These are phyloP conservation scores for Trametes gibbosa DNA, from an alignment of 768 basidiomycete species.

Conservation along the genomic window DNA sequence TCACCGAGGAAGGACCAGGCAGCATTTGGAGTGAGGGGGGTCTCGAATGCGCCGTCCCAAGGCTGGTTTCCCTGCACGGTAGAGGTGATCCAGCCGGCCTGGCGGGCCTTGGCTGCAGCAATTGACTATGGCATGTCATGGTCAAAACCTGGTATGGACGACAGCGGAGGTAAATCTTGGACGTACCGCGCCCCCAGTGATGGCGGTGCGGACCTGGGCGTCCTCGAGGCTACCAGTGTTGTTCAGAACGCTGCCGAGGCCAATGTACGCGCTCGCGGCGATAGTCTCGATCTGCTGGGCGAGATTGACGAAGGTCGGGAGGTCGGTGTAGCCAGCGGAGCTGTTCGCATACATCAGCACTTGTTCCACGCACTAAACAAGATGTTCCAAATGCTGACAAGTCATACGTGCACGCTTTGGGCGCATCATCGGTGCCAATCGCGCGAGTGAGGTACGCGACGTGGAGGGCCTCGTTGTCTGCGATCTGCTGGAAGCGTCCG, in stretches of 20 bases:
- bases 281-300: slow-evolving; percentile 51
- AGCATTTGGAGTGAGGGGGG: slow-evolving; percentile 30
- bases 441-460: slow-evolving; percentile 47
- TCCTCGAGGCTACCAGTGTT: slow-evolving; percentile 31
- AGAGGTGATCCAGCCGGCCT: slow-evolving; percentile 47
- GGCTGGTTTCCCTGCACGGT: slow-evolving; percentile 38
- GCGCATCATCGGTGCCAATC: slow-evolving; percentile 42
- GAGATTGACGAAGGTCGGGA: slow-evolving; percentile 42
- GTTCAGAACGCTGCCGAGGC: slow-evolving; percentile 43
- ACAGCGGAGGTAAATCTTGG: too few species aligned
- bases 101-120: slow-evolving; percentile 51
- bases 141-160: not conserved
- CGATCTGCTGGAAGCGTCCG: slow-evolving; percentile 49
- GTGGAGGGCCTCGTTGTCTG: slow-evolving; percentile 53
- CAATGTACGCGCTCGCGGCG: slow-evolving; percentile 55
- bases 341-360: not conserved
- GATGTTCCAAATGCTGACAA: slow-evolving; percentile 46
- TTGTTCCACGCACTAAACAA: not conserved
- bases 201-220: not conserved
- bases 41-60: slow-evolving; percentile 49
- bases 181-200: slow-evolving; percentile 47
- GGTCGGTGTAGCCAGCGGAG: slow-evolving; percentile 40
- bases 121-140: slow-evolving; percentile 33
- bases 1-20: slow-evolving; percentile 44
- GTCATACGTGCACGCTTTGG: slow-evolving; percentile 55